Percentiles rank a stretch among this genome's conserved stretches.
Evolutionary conservation across 1,139 yeast genomes (phyloP).

Genomic region (Yamadazyma sp.): DNA sequence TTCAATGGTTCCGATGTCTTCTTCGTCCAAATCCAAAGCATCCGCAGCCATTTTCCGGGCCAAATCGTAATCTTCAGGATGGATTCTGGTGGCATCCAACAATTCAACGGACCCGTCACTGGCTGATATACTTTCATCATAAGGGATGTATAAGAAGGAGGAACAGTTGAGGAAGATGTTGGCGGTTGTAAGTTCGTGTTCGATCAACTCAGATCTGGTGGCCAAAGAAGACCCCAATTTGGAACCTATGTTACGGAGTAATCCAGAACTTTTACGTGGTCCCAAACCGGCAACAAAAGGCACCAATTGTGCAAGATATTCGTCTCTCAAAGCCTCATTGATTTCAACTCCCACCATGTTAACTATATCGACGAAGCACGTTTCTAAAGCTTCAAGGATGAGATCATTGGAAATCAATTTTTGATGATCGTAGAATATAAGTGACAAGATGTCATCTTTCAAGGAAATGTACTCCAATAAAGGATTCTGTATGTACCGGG

Average conservation of each 20-base stretch:
- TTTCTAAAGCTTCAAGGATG: constrained; percentile 66
- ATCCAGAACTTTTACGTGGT: constrained; percentile 89
- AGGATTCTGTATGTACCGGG: constrained; percentile 90
- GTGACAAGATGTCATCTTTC: constrained; percentile 68
- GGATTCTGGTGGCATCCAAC: constrained; percentile 92
- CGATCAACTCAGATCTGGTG: constrained; percentile 76
- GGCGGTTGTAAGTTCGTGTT: constrained; percentile 75
- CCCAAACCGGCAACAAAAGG: constrained; percentile 91
- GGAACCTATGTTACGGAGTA: constrained; percentile 77
- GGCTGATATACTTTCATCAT: constrained; percentile 49
- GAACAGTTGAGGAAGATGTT: constrained; percentile 89
- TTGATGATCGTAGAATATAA: constrained; percentile 78
- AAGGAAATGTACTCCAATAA: constrained; percentile 82
- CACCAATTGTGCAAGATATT: constrained; percentile 67
- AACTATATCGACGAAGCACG: constrained; percentile 86
- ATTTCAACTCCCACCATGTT: constrained; percentile 92
- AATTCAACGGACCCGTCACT: constrained; percentile 69
- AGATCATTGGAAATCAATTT: constrained; percentile 64
- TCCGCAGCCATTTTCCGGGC: constrained; percentile 98
- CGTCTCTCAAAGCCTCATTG: constrained; percentile 80
- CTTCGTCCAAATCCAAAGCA: constrained; percentile 94
- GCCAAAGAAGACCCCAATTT: constrained; percentile 64
- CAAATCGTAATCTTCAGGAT: constrained; percentile 94
- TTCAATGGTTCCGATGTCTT: constrained; percentile 80
- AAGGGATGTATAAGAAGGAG: constrained; percentile 81